Conservation (phyloP, 805 yeast genomes). For the Teunomyces aglyptinius region DNA sequence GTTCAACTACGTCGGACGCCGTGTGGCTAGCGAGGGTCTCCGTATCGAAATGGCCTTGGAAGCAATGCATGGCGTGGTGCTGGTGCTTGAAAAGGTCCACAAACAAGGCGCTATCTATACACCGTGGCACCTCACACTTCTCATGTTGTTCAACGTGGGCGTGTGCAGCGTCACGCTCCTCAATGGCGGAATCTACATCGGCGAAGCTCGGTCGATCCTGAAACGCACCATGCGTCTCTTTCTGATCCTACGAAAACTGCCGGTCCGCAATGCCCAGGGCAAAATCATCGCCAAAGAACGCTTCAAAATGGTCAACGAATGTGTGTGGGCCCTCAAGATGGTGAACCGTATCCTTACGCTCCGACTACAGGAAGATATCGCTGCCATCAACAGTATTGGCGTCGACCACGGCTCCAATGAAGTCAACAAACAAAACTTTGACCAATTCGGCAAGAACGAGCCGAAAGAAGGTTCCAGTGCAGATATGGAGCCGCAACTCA, state of each 20-base stretch:
- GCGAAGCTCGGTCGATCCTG: slow-evolving; percentile 23
- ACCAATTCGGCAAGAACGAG: slow-evolving; percentile 40
- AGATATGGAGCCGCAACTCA: slow-evolving; percentile 2
- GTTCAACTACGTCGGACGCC: slow-evolving; percentile 33
- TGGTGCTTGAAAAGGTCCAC: slow-evolving; percentile 27
- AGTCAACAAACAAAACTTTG: slow-evolving; percentile 48
- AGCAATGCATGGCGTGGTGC: slow-evolving; percentile 29
- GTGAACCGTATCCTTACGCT: slow-evolving; percentile 50
- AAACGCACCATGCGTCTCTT: slow-evolving; percentile 24
- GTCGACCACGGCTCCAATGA: slow-evolving; percentile 53
- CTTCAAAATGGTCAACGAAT: slow-evolving; percentile 55
- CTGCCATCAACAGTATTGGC: slow-evolving; percentile 40
- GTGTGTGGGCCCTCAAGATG: slow-evolving; percentile 61
- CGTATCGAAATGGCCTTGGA: slow-evolving; percentile 28
- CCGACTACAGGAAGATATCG: slow-evolving; percentile 41
- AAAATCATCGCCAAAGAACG: slow-evolving; percentile 29
- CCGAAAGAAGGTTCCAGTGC: slow-evolving; percentile 5
- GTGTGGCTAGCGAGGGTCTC: slow-evolving; percentile 29
- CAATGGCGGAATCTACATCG: slow-evolving; percentile 37
- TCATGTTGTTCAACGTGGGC: slow-evolving; percentile 46
- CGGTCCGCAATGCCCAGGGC: slow-evolving; percentile 31
- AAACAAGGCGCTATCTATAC: slow-evolving; percentile 27
- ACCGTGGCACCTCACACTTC: slow-evolving; percentile 55
- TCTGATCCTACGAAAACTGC: slow-evolving; percentile 22
- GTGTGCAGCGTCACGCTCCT: slow-evolving; percentile 40